phyloP scores from a whole-genome alignment of 331 rosid genomes.

The Dryas integrifolia region DNA sequence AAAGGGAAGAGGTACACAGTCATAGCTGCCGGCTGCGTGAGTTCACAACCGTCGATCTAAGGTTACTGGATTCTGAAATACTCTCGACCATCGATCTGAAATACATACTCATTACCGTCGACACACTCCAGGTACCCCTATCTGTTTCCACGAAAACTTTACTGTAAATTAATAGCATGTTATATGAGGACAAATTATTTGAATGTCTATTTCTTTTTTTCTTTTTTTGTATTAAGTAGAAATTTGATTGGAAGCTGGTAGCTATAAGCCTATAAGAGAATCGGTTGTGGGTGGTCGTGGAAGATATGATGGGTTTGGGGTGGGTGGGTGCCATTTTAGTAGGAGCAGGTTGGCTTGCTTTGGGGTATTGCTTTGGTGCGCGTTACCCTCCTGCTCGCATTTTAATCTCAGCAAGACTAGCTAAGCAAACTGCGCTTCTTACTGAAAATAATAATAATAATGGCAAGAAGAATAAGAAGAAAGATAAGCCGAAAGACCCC shows the following conservation, averaged over 20 bases:
- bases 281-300: background rate
- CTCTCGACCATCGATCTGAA: background rate
- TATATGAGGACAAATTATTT: background rate
- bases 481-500: slow-evolving; percentile 47
- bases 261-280: background rate
- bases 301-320: slow-evolving; percentile 52
- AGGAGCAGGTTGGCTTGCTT: slow-evolving; percentile 87
- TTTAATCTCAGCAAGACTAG: slow-evolving; percentile 31
- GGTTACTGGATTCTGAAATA: background rate
- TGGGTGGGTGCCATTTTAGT: slow-evolving; percentile 78
- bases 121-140: background rate
- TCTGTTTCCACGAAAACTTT: background rate
- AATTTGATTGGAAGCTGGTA: background rate
- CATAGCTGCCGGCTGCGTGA: background rate
- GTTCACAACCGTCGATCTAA: slow-evolving; percentile 16
- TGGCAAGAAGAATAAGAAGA: slow-evolving; percentile 35
- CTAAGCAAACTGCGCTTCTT: slow-evolving; percentile 32
- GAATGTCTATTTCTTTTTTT: background rate
- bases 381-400: slow-evolving; percentile 59
- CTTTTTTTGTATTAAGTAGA: background rate
- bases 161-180: background rate
- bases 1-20: background rate
- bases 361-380: slow-evolving; percentile 74
- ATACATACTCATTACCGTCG: background rate
- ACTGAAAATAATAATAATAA: background rate